Conservation (phyloP, 2,329 filamentous ascomycete species). For the Nigrospora osmanthi region DNA sequence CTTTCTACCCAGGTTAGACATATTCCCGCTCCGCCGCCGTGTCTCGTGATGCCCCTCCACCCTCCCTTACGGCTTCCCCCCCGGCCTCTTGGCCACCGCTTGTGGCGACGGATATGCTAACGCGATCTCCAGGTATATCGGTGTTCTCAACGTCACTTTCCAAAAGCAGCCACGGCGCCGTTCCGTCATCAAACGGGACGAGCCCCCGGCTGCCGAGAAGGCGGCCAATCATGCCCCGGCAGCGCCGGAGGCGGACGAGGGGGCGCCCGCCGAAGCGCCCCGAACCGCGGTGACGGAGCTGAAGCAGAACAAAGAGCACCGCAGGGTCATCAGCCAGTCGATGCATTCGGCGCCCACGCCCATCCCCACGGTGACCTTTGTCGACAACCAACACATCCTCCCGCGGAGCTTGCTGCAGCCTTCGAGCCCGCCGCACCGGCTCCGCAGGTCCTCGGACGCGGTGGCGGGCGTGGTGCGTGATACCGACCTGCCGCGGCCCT, state of each 20-base stretch:
- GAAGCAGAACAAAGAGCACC: slow-evolving; percentile 18
- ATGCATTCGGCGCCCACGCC: slow-evolving; percentile 56
- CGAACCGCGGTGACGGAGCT: slow-evolving; percentile 7
- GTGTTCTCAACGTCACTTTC: slow-evolving; percentile 92
- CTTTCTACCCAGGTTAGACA: slow-evolving; percentile 73
- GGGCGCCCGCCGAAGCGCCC: slow-evolving; percentile 4
- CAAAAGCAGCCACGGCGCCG: slow-evolving; percentile 70
- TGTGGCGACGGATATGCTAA: slow-evolving; percentile 10
- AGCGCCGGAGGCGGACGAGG: slow-evolving; percentile 17
- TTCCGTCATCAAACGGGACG: slow-evolving; percentile 45
- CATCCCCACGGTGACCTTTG: slow-evolving; percentile 84
- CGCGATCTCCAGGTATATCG: slow-evolving; percentile 67
- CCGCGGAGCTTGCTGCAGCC: slow-evolving; percentile 74
- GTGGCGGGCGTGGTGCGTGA: slow-evolving; percentile 9
- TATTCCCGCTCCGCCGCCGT: no score
- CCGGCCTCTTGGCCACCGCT: no score
- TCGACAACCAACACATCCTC: slow-evolving; percentile 90
- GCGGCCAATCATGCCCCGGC: slow-evolving; percentile 23
- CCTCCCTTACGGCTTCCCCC: no score
- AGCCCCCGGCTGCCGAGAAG: slow-evolving; percentile 19
- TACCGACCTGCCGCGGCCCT: no score
- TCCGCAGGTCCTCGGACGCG: slow-evolving; percentile 27
- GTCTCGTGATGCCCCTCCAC: no score
- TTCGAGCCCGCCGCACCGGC: slow-evolving; percentile 25
- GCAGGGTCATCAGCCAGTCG: slow-evolving; percentile 62